phyloP scores from a whole-genome alignment of 2,329 filamentous ascomycete species.

The Botrytis sinoallii region DNA sequence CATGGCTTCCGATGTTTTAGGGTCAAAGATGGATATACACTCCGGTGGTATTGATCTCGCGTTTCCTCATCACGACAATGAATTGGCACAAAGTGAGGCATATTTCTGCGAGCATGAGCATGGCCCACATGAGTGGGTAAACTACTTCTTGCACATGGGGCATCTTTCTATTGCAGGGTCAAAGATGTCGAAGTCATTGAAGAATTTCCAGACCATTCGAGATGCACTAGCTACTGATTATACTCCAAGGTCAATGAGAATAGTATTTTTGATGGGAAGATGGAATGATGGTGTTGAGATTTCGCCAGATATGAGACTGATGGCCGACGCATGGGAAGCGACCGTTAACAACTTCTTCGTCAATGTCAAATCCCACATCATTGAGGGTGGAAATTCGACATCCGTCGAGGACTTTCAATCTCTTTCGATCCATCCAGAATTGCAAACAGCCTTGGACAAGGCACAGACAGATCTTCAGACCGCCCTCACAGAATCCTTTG shows the following conservation, averaged over 20 bases:
- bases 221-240: slow-evolving; percentile 70
- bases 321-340: slow-evolving; percentile 71
- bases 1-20: slow-evolving; percentile 89
- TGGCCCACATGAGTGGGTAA: slow-evolving; percentile 19
- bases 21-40: slow-evolving; percentile 79
- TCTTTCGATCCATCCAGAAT: slow-evolving; percentile 12
- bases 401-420: slow-evolving; percentile 27
- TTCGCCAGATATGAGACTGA: slow-evolving; percentile 73
- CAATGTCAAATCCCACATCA: slow-evolving; percentile 39
- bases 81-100: slow-evolving; percentile 86
- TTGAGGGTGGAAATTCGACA: slow-evolving; percentile 8
- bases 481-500: slow-evolving; percentile 79
- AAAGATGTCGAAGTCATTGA: slow-evolving; percentile 95
- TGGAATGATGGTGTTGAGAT: slow-evolving; percentile 95
- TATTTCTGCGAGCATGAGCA: slow-evolving; percentile 48
- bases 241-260: slow-evolving; percentile 74
- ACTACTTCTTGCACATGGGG: slow-evolving; percentile 91
- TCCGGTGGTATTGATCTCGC: slow-evolving; percentile 84
- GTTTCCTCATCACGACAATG: slow-evolving; percentile 92
- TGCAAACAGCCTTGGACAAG: slow-evolving; percentile 40
- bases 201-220: slow-evolving; percentile 93
- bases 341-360: slow-evolving; percentile 51
- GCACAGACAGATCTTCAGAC: slow-evolving; percentile 53
- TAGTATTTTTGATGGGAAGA: slow-evolving; percentile 81
- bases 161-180: slow-evolving; percentile 84